Conservation (phyloP, 495 filamentous ascomycete genomes). For the Penicillium salamii region DNA sequence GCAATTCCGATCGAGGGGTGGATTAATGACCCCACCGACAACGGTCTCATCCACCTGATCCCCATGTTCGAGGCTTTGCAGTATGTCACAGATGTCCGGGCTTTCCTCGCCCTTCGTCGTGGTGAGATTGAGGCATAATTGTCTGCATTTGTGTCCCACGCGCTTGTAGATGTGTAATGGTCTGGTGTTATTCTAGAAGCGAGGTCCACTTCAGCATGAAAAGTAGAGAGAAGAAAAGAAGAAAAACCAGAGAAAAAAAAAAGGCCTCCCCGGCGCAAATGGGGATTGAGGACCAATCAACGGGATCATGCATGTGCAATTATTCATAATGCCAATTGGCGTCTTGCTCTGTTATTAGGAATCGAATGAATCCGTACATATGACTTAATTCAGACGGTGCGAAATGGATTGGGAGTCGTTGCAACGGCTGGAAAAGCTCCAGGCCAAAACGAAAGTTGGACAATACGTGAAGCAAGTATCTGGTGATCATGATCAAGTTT, state of each 20-base stretch:
- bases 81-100: conserved; percentile 92
- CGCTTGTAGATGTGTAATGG: conserved; percentile 22
- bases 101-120: conserved; percentile 79
- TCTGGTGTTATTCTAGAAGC: conserved; percentile 16
- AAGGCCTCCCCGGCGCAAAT: not conserved
- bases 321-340: conserved; percentile 8
- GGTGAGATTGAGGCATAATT: conserved; percentile 62
- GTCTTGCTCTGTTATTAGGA: conserved; percentile 1
- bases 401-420: no score
- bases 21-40: conserved; percentile 59
- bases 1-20: conserved; percentile 38
- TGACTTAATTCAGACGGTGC: not conserved
- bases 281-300: not conserved
- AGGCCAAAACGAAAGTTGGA: no score
- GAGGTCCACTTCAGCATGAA: conserved; percentile 11
- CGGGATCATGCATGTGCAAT: conserved; percentile 5
- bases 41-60: conserved; percentile 85
- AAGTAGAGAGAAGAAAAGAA: conserved; percentile 5
- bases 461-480: no score
- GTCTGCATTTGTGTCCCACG: conserved; percentile 13
- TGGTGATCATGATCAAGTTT: no score
- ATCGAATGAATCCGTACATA: conserved; percentile 4
- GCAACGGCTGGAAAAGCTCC: no score
- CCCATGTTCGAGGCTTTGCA: conserved; percentile 94
- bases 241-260: no score